Conservation (phyloP, 2,329 filamentous ascomycete genomes). For the Eutypella sp. region DNA sequence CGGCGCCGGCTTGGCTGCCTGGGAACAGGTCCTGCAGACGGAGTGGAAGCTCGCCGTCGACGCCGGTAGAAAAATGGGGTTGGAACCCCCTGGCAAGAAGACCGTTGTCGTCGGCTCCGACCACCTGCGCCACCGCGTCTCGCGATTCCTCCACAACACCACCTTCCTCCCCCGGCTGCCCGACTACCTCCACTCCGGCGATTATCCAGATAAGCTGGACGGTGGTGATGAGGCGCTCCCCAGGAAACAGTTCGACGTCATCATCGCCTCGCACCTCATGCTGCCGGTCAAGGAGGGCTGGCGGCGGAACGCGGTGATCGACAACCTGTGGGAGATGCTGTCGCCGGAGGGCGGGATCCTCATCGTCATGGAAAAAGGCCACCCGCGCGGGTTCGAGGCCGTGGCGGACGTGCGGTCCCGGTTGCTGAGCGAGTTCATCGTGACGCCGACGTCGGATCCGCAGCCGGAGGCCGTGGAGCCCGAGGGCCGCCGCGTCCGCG, state of each 20-base stretch:
- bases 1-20: conserved; percentile 69
- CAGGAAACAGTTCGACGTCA: conserved; percentile 80
- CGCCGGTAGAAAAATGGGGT: conserved; percentile 35
- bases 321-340: conserved; percentile 86
- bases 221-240: conserved; percentile 48
- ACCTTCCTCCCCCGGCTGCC: conserved; percentile 90
- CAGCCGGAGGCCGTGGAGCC: conserved; percentile 37
- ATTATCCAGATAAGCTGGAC: conserved; percentile 56
- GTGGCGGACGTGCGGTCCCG: conserved; percentile 79
- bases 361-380: conserved; percentile 83
- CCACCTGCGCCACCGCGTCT: conserved; percentile 67
- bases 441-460: conserved; percentile 24
- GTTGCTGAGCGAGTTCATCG: conserved; percentile 65
- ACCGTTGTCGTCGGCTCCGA: conserved; percentile 78
- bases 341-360: conserved; percentile 81
- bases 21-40: conserved; percentile 71
- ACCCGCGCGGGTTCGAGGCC: conserved; percentile 87
- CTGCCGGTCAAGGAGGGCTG: conserved; percentile 72
- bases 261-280: conserved; percentile 82
- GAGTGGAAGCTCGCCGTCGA: conserved; percentile 72
- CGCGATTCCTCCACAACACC: conserved; percentile 76
- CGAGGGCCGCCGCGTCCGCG: conserved; percentile 39
- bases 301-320: conserved; percentile 70
- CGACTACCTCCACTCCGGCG: conserved; percentile 67
- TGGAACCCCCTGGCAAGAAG: conserved; percentile 61